Evolutionary conservation across 176 grass and related monocot species (phyloP).

Genomic region (Ananas comosus): DNA sequence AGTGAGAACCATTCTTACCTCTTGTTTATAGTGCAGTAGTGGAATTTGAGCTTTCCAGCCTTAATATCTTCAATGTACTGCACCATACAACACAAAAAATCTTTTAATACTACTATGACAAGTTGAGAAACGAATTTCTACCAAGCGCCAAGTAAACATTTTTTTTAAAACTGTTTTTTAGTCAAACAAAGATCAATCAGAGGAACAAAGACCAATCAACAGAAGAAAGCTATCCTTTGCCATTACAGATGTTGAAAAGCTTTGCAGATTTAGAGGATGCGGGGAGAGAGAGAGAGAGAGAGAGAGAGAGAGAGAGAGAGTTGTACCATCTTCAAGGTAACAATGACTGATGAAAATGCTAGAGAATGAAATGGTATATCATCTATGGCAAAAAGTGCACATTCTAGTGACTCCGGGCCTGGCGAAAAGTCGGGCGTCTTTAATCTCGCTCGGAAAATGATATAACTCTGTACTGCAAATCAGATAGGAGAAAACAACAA

Average conservation of each 20-base stretch:
- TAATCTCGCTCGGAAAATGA: slow-evolving; percentile 98
- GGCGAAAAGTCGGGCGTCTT: slow-evolving; percentile 68
- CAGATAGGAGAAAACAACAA: slow-evolving; percentile 41
- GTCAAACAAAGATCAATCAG: neutral
- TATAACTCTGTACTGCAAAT: slow-evolving; percentile 99
- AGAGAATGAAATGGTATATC: slow-evolving; percentile 97
- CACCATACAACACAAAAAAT: slow-evolving; percentile 5
- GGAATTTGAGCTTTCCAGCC: slow-evolving; percentile 64
- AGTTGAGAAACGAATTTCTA: too few relatives aligned
- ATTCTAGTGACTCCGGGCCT: slow-evolving; percentile 78
- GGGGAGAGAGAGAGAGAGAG: too few relatives aligned
- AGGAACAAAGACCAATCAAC: neutral
- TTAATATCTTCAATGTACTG: slow-evolving; percentile 90
- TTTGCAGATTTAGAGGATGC: too few relatives aligned
- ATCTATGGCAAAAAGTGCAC: slow-evolving; percentile 71
- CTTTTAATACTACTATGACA: neutral
- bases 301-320: too few relatives aligned
- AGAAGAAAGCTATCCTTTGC: too few relatives aligned
- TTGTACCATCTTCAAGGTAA: slow-evolving; percentile 86
- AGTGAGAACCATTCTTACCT: slow-evolving; percentile 32
- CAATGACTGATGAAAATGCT: slow-evolving; percentile 95
- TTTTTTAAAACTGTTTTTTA: neutral
- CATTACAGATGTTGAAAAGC: too few relatives aligned
- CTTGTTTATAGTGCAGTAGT: slow-evolving; percentile 98
- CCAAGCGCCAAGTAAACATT: too few relatives aligned